These are phyloP conservation scores for Gossypium gossypioides DNA, from an alignment of 441 rosid species.

Conservation along the genomic window DNA sequence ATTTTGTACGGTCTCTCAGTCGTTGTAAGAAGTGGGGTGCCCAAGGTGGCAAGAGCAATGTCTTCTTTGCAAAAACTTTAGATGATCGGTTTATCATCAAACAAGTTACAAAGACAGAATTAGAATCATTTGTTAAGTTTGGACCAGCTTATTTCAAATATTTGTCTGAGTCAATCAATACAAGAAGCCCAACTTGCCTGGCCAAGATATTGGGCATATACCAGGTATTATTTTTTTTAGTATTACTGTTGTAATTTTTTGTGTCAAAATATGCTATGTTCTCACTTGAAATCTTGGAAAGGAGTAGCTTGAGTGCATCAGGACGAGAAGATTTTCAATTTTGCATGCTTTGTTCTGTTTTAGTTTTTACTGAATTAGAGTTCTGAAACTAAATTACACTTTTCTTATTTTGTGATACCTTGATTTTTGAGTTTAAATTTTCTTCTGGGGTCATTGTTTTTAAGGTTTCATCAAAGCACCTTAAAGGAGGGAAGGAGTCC, in stretches of 20 bases:
- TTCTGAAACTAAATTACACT: not conserved
- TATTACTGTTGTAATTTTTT: not conserved
- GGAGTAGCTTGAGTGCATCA: not conserved
- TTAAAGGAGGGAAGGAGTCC: conserved; percentile 62
- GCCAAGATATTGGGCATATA: conserved; percentile 73
- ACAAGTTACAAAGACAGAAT: conserved; percentile 72
- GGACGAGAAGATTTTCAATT: not conserved
- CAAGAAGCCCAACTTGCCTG: conserved; percentile 60
- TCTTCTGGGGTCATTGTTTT: conserved; percentile 15
- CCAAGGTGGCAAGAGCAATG: conserved; percentile 77
- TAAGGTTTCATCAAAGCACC: conserved; percentile 49
- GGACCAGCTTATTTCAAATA: conserved; percentile 57
- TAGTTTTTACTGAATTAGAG: not conserved
- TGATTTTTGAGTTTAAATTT: not conserved
- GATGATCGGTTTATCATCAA: conserved; percentile 68
- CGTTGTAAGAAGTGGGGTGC: conserved; percentile 80
- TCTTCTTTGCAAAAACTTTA: conserved; percentile 65
- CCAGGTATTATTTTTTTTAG: conserved; percentile 38
- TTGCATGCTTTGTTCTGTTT: not conserved
- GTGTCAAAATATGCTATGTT: not conserved
- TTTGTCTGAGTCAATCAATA: conserved; percentile 46
- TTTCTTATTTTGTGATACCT: not conserved
- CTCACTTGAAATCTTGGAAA: not conserved
- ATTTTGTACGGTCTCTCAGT: conserved; percentile 59
- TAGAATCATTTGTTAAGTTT: conserved; percentile 64